Base-by-base conservation (phyloP, 345 rosid species). In the Dimocarpus longan region DNA sequence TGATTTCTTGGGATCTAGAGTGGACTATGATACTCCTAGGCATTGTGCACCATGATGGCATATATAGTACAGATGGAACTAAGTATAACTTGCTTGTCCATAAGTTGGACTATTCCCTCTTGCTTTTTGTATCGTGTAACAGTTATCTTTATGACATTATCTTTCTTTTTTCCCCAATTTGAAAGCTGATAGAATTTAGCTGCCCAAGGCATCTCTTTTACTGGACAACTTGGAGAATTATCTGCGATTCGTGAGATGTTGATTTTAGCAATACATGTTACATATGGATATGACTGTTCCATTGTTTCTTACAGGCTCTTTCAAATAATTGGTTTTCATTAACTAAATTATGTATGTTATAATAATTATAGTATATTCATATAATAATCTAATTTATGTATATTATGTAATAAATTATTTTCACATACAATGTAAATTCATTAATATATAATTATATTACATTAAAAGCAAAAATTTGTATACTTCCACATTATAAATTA, bases 31-130 rank as follows among this genome's bases (percentile, higher is more conserved):
- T 88, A 97, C 98, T 52, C 97, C 94, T 19, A 95, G 97, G 24
- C 90, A 69, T 64, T 91, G 90, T 91, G 89, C 73, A 91, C 96
- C 32, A 88, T 85, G 68, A 92, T 93, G 97, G 88, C 90, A 22
- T 93, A 94, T 75, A 93, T 26, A 26, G 97, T 83, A 90, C 93
- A 5, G 96, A 93, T 86, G 97, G 98, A 52, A 87, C 84, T 54
- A 93, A 95, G 98, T 93, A 80, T 76, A 56, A 16, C n/a, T 22
- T 54, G 10, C 60, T 80, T 63, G 26, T 21, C 3, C 15, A 40
- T 21, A 48, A 65, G 19, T 37, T 26, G 62, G 70, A 44, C 8
- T 32, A 12, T 28, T 74, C 15, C 48, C 9, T 44, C 48, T 44
- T 44, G 48, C 9, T 5, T 44, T n/a, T 44, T 19, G 8, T 8